Base-by-base conservation (phyloP, 345 rosid species). In the Eucalyptus brandiana region DNA sequence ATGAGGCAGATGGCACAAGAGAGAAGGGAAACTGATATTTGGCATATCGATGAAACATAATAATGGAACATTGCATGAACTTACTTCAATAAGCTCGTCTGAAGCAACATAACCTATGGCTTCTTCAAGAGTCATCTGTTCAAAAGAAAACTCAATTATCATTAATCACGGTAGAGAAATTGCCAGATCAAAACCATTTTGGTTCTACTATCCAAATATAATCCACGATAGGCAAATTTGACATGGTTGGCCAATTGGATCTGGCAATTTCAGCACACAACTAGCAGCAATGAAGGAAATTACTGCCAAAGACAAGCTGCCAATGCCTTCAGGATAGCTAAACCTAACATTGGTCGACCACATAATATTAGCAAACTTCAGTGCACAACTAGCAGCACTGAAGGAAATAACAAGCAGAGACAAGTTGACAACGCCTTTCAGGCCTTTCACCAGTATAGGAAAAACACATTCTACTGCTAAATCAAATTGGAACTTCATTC, bases 71-170 rank as follows among this genome's bases (percentile, higher is more conserved):
- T 53, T 47, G 15, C 3, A 28, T 67, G 28, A 87, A 90, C 87
- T 87, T 92, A 96, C 99, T 97, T 98, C 99, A 86, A 98, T 98
- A 89, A 97, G 98, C 92, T 97, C 99, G 93, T 97, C 99, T 26
- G 98, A 93, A 60, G 97, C 99, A 47, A 98, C 99, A 90, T 98
- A 98, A 45, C 99, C 99, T 56, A 97, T 96, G 88, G 98, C 99
- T 93, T 98, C 99, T 94, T 98, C 99, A 49, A 97, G 97, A 54
- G 97, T 98, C 96, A 98, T 93, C 99, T 98, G 96, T 90, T 90
- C n/a, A 91, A 45, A 90, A 88, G 88, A 32, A 50, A 62, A 50
- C 50, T 89, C 51, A 60, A 65, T 89, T 50, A 88, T 89, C 86
- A 90, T 56, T 76, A 86, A 80, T 47, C 86, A 44, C 60, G 47